A percentile compares a stretch with the other conserved stretches of the same genome.
Evolutionary conservation across 2,329 filamentous ascomycete species (phyloP).

Genomic region (Pleoardoris graminearum): DNA sequence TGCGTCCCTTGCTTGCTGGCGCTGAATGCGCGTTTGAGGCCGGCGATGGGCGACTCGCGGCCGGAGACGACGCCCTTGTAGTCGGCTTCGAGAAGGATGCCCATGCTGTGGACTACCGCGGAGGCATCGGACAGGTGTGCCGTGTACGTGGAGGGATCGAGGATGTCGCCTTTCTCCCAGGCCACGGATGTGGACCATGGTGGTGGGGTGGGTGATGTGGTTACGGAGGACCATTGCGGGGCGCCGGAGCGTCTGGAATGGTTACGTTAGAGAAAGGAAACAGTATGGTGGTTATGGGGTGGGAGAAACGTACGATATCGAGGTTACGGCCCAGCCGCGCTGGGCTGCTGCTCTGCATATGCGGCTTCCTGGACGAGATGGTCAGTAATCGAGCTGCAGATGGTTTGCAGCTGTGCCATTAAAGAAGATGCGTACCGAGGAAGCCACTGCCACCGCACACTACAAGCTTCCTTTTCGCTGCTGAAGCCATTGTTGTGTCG

Average conservation of each 20-base stretch:
- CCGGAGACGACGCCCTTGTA: slow-evolving; percentile 93
- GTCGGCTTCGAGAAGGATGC: slow-evolving; percentile 93
- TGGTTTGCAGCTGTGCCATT: slow-evolving; percentile 3
- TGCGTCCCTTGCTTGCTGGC: slow-evolving; percentile 62
- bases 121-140: slow-evolving; percentile 75
- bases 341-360: slow-evolving; percentile 90
- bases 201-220: slow-evolving; percentile 71
- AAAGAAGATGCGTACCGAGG: slow-evolving; percentile 59
- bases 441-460: slow-evolving; percentile 96
- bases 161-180: slow-evolving; percentile 87
- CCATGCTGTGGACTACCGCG: slow-evolving; percentile 92
- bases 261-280: background rate
- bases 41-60: slow-evolving; percentile 77
- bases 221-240: slow-evolving; percentile 80
- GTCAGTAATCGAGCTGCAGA: slow-evolving; percentile 4
- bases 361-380: slow-evolving; percentile 59
- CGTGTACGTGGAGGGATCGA: slow-evolving; percentile 79
- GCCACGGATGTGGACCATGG: slow-evolving; percentile 79
- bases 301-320: slow-evolving; percentile 70
- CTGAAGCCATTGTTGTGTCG: slow-evolving; percentile 51
- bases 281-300: background rate
- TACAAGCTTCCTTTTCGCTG: slow-evolving; percentile 74
- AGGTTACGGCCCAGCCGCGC: slow-evolving; percentile 88
- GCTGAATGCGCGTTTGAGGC: slow-evolving; percentile 78
- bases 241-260: slow-evolving; percentile 78